Base-by-base conservation (phyloP, 75 land plant genomes). In the Larix kaempferi region DNA sequence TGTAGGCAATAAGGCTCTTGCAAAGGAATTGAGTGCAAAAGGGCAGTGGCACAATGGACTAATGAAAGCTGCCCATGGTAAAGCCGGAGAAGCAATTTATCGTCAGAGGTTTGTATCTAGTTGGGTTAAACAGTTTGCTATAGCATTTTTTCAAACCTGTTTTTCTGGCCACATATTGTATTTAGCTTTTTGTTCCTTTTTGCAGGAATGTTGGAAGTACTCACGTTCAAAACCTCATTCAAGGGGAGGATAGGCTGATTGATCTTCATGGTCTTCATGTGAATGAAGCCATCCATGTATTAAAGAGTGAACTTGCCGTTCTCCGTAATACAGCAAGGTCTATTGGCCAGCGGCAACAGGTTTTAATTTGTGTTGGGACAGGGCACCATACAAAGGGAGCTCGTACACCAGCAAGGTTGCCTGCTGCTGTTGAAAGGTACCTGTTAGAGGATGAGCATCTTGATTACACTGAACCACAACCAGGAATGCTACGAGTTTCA, bases 361-460 rank as follows among this genome's bases (percentile, higher is more conserved):
- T 91, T 12, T 87, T 86, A 59, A 86, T 96, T 26, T 93, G 94
- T 76, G 94, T 96, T 25, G 99, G 99, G 14, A 96, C 98, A 37
- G 97, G 99, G 1, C 96, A 94, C 82, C 98, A 93, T 77, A 94
- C 96, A 10, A 86, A 86, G 78, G 98, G 96, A 5, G 74, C 93
- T 12, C 88, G 93, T 39, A 91, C 98, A 54, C 93, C 98, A 1
- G 91, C 90, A 0, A 84, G 96, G 60, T 82, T 95, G 21, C 98
- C 98, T 22, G 66, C 84, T 65, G 94, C 90, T 49, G 89, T 96
- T 27, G 90, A 94, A 78, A 82, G 80, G 56, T 90, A 87, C 82
- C 79, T 96, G 77, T 73, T 89, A 6, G 98, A 95, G 77, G 92
- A 93, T 14, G 96, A 94, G 52, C 93, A 90, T 52, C 87, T 94